These are phyloP conservation scores for Saitozyma sp. DNA, from an alignment of 768 basidiomycete genomes.

Conservation along the genomic window DNA sequence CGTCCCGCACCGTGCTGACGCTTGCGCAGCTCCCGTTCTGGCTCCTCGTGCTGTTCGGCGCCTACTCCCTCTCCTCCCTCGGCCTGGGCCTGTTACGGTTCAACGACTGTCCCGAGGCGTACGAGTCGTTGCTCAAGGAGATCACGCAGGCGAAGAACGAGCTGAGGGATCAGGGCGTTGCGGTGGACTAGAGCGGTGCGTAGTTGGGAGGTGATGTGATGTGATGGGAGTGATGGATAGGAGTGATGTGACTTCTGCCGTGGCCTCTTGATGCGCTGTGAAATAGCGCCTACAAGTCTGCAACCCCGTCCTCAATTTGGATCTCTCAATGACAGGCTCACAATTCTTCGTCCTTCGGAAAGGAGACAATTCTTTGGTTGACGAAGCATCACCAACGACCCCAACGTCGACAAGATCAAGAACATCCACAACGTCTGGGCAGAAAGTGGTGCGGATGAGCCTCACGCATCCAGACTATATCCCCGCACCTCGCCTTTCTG, in stretches of 20 bases:
- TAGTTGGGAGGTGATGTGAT: background rate
- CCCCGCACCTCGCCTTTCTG: no score
- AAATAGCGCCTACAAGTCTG: no score
- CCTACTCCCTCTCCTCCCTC: slow-evolving; percentile 74
- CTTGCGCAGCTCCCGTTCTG: slow-evolving; percentile 71
- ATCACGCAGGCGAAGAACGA: slow-evolving; percentile 64
- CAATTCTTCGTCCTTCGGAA: no score
- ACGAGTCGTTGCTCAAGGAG: slow-evolving; percentile 68
- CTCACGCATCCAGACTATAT: no score
- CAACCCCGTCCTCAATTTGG: no score
- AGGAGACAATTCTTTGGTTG: no score
- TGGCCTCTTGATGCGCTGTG: background rate
- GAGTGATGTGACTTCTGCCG: background rate
- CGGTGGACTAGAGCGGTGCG: slow-evolving; percentile 58
- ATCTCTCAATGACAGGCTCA: no score
- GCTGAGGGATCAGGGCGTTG: slow-evolving; percentile 63
- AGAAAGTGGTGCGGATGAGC: no score
- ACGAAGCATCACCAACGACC: no score
- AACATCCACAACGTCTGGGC: no score
- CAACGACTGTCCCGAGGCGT: slow-evolving; percentile 76
- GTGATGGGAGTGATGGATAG: background rate
- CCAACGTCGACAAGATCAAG: no score
- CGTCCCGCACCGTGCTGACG: background rate
- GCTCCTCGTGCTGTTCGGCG: slow-evolving; percentile 74
- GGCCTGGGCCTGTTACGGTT: slow-evolving; percentile 74